phyloP scores from a whole-genome alignment of 768 basidiomycete species.

The Leccinum incarnatum region DNA sequence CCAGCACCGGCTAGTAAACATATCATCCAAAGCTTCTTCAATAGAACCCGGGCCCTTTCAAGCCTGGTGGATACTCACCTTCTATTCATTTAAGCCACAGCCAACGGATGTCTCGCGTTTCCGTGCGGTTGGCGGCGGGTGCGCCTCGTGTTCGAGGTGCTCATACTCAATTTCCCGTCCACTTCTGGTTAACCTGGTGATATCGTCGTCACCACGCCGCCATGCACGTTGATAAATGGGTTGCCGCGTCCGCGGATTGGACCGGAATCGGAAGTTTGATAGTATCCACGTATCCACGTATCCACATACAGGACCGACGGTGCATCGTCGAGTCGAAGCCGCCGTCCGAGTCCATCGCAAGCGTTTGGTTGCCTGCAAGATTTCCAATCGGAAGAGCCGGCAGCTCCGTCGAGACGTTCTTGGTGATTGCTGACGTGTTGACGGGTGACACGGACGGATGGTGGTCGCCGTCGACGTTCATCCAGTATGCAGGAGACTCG shows the following conservation, averaged over 20 bases:
- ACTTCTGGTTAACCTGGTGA: not conserved
- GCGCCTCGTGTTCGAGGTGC: not conserved
- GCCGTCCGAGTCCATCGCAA: not conserved
- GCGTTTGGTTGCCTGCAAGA: not conserved
- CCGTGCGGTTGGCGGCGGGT: too few relatives aligned
- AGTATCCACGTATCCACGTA: not conserved
- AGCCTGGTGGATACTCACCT: not conserved
- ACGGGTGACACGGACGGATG: not conserved
- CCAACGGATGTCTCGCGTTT: too few relatives aligned
- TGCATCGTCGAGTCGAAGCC: not conserved
- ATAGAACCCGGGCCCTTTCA: not conserved
- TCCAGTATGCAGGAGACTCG: not conserved
- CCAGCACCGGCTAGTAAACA: not conserved
- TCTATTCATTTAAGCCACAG: not conserved
- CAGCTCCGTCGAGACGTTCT: not conserved
- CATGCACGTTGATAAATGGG: not conserved
- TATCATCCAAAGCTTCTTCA: not conserved
- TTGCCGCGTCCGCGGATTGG: not conserved
- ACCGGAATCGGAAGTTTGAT: not conserved
- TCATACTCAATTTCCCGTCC: not conserved
- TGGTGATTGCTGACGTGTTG: not conserved
- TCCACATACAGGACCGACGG: not conserved
- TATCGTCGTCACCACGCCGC: not conserved
- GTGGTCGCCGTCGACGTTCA: not conserved
- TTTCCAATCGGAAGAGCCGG: not conserved